Conservation (phyloP, 768 basidiomycete species). For the Leccinum disarticulatum region DNA sequence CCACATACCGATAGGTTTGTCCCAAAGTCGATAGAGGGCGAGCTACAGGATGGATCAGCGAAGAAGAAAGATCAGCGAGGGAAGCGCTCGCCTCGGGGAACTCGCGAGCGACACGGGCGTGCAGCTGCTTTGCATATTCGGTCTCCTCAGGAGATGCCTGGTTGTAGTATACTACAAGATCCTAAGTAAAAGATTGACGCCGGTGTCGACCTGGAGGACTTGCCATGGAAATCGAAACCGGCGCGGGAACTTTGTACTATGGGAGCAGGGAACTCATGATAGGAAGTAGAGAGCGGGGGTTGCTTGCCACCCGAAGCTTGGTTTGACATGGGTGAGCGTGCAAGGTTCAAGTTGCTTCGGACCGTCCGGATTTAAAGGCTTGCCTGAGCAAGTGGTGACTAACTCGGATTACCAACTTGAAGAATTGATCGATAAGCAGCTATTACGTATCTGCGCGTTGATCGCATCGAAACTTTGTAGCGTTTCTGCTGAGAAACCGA, state of each 20-base stretch:
- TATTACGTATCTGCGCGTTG: too few species aligned
- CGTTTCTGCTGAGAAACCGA: too few species aligned
- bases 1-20: conserved; percentile 54
- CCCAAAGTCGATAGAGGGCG: conserved; percentile 61
- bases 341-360: too few species aligned
- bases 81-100: conserved; percentile 60
- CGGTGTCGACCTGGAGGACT: conserved; percentile 19
- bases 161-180: conserved; percentile 59
- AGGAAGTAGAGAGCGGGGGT: conserved; percentile 42
- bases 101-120: conserved; percentile 59
- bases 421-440: too few species aligned
- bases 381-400: too few species aligned
- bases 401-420: too few species aligned
- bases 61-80: neutral
- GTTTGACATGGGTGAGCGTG: too few species aligned
- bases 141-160: conserved; percentile 42
- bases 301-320: too few species aligned
- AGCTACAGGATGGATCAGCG: conserved; percentile 38
- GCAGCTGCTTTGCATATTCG: conserved; percentile 52
- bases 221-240: conserved; percentile 75
- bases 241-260: conserved; percentile 44
- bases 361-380: too few species aligned
- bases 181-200: neutral
- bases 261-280: conserved; percentile 54
- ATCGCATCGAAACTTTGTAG: too few species aligned